A percentile compares a stretch with the other conserved stretches of the same genome.
These are phyloP conservation scores for Wickerhamiella qilinensis DNA, from an alignment of 805 yeast species.

Conservation along the genomic window DNA sequence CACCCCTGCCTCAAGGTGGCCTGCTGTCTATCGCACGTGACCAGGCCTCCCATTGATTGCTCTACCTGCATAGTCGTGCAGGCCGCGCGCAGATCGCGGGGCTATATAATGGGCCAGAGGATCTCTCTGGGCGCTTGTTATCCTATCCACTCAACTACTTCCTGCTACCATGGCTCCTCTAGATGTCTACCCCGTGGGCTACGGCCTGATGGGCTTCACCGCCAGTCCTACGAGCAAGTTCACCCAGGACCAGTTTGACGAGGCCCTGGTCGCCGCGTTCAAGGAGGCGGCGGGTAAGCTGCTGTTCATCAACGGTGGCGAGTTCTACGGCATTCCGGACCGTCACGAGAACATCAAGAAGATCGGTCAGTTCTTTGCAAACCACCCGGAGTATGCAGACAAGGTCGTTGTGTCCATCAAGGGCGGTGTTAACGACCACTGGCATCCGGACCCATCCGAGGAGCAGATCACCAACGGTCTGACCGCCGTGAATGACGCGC, in stretches of 20 bases:
- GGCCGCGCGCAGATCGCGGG: no score
- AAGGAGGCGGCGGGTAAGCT: constrained; percentile 25
- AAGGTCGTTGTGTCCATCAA: constrained; percentile 50
- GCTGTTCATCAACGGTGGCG: constrained; percentile 55
- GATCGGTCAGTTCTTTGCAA: constrained; percentile 39
- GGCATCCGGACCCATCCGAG: constrained; percentile 34
- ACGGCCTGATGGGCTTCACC: constrained; percentile 73
- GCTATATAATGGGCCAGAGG: no score
- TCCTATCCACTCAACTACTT: background rate
- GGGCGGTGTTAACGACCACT: constrained; percentile 35
- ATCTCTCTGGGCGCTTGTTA: background rate
- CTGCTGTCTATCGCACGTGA: no score
- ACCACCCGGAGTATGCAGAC: constrained; percentile 38
- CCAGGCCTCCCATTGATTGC: no score
- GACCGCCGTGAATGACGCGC: constrained; percentile 22
- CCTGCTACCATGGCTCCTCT: background rate
- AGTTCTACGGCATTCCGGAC: constrained; percentile 49
- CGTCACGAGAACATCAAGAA: constrained; percentile 37
- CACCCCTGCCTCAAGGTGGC: no score
- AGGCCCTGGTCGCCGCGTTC: constrained; percentile 36
- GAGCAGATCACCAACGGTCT: constrained; percentile 35
- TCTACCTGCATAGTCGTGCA: no score
- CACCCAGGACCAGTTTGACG: constrained; percentile 37
- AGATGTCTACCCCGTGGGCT: constrained; percentile 27
- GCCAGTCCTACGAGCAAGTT: constrained; percentile 41